Conservation (phyloP, 2,329 filamentous ascomycete species). For the Exophiala sideris region DNA sequence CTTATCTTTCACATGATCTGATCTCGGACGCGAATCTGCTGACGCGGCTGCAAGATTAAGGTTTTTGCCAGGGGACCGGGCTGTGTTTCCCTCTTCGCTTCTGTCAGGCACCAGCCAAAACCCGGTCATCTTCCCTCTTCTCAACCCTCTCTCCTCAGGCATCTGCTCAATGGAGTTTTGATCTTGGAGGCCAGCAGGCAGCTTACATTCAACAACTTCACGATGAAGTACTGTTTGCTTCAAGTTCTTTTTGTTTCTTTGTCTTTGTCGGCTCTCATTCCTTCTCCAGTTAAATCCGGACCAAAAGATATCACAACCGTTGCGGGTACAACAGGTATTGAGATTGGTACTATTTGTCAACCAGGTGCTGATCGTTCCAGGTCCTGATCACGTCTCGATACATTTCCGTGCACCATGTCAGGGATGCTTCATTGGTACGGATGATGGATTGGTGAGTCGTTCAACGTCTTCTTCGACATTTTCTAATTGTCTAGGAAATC, state of each 20-base stretch:
- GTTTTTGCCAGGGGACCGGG: neutral
- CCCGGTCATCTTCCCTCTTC: neutral
- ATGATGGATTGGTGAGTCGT: slow-evolving; percentile 24
- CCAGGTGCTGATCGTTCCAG: slow-evolving; percentile 10
- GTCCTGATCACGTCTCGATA: slow-evolving; percentile 20
- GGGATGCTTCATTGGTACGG: slow-evolving; percentile 19
- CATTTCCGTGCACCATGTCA: slow-evolving; percentile 24
- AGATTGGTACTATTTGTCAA: neutral
- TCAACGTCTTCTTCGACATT: neutral
- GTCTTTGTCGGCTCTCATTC: slow-evolving; percentile 16
- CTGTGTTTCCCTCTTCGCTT: neutral
- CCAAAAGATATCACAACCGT: slow-evolving; percentile 22
- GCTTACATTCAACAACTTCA: slow-evolving; percentile 10
- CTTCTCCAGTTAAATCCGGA: slow-evolving; percentile 3
- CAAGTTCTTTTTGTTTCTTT: slow-evolving; percentile 20
- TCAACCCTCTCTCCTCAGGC: slow-evolving; percentile 6
- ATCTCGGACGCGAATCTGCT: slow-evolving; percentile 2
- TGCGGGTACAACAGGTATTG: slow-evolving; percentile 27
- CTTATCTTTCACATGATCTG: neutral
- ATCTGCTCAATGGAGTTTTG: slow-evolving; percentile 13
- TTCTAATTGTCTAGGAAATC: slow-evolving; percentile 29
- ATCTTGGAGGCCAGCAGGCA: slow-evolving; percentile 6
- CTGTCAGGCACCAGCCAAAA: slow-evolving; percentile 22
- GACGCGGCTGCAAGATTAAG: slow-evolving; percentile 1
- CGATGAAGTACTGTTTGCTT: slow-evolving; percentile 15